Evolutionary conservation across 768 basidiomycete species (phyloP).

Genomic region (Leccinellum albellum): DNA sequence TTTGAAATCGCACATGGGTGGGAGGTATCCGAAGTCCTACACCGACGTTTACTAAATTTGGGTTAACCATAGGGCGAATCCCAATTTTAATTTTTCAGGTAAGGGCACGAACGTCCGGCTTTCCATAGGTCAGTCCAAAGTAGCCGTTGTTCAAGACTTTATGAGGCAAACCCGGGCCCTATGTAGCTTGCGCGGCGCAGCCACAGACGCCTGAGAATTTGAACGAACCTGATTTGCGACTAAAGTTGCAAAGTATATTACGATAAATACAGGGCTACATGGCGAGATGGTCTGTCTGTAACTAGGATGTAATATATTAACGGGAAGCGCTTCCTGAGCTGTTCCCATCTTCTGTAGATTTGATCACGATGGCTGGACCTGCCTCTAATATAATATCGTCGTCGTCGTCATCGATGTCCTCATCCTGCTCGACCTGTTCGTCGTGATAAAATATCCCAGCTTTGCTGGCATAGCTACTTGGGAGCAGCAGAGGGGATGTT

Average conservation of each 20-base stretch:
- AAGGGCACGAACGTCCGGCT: too few species aligned
- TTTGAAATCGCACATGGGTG: too few species aligned
- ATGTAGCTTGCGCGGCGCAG: background rate
- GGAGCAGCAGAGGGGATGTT: conserved; percentile 30
- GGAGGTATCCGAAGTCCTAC: too few species aligned
- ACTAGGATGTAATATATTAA: conserved; percentile 12
- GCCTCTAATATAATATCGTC: conserved; percentile 67
- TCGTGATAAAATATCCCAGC: conserved; percentile 38
- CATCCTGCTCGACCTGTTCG: conserved; percentile 52
- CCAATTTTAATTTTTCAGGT: too few species aligned
- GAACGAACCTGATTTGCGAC: background rate
- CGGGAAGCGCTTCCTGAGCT: conserved; percentile 22
- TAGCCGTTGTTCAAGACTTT: background rate
- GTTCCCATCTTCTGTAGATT: conserved; percentile 25
- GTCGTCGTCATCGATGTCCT: conserved; percentile 60
- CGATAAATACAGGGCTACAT: conserved; percentile 13
- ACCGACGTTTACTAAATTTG: too few species aligned
- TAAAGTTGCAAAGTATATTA: background rate
- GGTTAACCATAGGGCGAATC: too few species aligned
- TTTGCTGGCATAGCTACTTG: conserved; percentile 34
- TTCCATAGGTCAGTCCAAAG: too few species aligned
- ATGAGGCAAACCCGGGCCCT: background rate
- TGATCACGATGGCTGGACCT: conserved; percentile 58
- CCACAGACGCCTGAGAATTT: background rate
- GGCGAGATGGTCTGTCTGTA: conserved; percentile 9